These are phyloP conservation scores for Tricladium varicosporioides DNA, from an alignment of 2,329 filamentous ascomycete species.

Conservation along the genomic window DNA sequence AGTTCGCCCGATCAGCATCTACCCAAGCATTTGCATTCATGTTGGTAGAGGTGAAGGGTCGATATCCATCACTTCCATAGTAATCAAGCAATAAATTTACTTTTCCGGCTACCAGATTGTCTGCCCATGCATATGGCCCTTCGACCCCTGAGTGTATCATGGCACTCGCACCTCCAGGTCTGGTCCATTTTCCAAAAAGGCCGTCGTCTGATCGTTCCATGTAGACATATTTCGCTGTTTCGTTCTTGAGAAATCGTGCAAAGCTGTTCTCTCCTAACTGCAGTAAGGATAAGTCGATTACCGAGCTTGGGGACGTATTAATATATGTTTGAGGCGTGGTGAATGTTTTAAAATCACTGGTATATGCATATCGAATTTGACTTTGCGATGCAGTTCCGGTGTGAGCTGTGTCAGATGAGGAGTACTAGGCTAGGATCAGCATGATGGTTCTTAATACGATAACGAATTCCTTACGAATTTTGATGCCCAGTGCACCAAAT, in stretches of 20 bases:
- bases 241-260: slow-evolving; percentile 55
- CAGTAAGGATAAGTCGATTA: slow-evolving; percentile 58
- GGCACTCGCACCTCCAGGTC: slow-evolving; percentile 43
- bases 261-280: slow-evolving; percentile 43
- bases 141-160: slow-evolving; percentile 44
- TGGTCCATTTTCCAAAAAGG: slow-evolving; percentile 50
- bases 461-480: slow-evolving; percentile 39
- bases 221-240: slow-evolving; percentile 50
- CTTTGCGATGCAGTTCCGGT: slow-evolving; percentile 44
- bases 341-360: slow-evolving; percentile 53
- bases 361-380: slow-evolving; percentile 53
- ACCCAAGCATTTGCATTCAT: slow-evolving; percentile 46
- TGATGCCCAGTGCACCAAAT: slow-evolving; percentile 47
- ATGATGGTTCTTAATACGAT: not conserved
- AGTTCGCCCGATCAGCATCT: slow-evolving; percentile 40
- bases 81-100: slow-evolving; percentile 50
- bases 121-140: slow-evolving; percentile 44
- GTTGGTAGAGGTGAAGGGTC: slow-evolving; percentile 46
- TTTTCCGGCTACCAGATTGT: slow-evolving; percentile 40
- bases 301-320: slow-evolving; percentile 44
- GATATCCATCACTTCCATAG: slow-evolving; percentile 47
- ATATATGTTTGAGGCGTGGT: slow-evolving; percentile 49
- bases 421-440: slow-evolving; percentile 37
- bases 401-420: slow-evolving; percentile 45
- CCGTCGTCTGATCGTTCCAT: slow-evolving; percentile 47